Evolutionary conservation across 768 basidiomycete species (phyloP).

Genomic region (Postia placenta): DNA sequence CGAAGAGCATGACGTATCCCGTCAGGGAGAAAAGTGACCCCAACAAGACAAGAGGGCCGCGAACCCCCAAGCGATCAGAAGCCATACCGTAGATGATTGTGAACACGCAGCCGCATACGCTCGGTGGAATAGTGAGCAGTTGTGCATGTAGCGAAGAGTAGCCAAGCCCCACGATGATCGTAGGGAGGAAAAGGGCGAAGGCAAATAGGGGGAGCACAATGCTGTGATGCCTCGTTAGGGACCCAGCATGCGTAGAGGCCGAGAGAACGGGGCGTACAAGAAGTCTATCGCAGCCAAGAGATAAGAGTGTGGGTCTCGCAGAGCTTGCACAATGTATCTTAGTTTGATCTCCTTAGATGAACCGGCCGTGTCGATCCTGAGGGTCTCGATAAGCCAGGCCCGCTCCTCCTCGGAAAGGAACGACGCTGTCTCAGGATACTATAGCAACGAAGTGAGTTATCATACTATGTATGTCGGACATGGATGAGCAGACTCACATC

Average conservation of each 20-base stretch:
- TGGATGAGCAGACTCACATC: not conserved
- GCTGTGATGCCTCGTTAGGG: not conserved
- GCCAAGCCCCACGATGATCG: conserved; percentile 57
- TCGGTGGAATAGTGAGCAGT: conserved; percentile 49
- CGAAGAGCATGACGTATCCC: conserved; percentile 4
- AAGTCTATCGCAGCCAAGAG: conserved; percentile 5
- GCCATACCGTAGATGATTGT: conserved; percentile 2
- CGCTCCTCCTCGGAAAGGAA: conserved; percentile 8
- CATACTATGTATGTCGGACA: not conserved
- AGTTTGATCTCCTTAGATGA: conserved; percentile 3
- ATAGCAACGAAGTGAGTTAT: not conserved
- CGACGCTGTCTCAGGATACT: conserved; percentile 9
- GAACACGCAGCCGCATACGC: conserved; percentile 13
- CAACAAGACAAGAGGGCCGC: conserved; percentile 3
- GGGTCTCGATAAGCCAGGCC: conserved; percentile 7
- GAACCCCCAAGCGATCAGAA: conserved; percentile 4
- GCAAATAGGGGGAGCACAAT: conserved; percentile 28
- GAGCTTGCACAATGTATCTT: conserved; percentile 7
- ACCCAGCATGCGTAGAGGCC: too few relatives aligned
- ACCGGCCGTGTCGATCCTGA: conserved; percentile 3
- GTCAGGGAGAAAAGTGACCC: conserved; percentile 1
- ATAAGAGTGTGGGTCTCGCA: conserved; percentile 6
- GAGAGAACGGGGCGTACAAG: conserved; percentile 7
- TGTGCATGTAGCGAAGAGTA: conserved; percentile 47
- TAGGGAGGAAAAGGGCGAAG: conserved; percentile 54